Evolutionary conservation across 331 rosid genomes (phyloP).

Genomic region (Telfairia occidentalis): DNA sequence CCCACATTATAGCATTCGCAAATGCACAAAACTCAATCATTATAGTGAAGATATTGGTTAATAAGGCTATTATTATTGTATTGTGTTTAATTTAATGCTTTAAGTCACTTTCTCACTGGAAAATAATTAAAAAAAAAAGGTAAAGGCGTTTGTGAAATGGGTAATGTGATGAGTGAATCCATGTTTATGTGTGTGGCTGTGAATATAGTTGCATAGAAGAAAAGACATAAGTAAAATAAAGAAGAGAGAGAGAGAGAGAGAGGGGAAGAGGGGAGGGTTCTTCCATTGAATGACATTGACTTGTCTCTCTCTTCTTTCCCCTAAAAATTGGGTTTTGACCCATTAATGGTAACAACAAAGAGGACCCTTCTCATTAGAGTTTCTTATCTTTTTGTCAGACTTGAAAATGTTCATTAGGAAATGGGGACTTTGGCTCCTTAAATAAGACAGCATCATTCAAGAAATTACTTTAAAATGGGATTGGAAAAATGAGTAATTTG

Average conservation of each 20-base stretch:
- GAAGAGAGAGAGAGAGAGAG: not conserved
- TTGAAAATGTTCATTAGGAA: not conserved
- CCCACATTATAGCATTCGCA: not conserved
- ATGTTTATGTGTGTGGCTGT: not conserved
- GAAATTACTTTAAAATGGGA: not conserved
- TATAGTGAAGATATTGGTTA: slow-evolving; percentile 5
- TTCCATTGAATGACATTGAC: not conserved
- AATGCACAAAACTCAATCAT: slow-evolving; percentile 2
- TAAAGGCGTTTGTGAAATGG: not conserved
- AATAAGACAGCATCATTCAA: not conserved
- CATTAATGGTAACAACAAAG: slow-evolving; percentile 9
- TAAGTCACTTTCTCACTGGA: not conserved
- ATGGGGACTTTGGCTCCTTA: not conserved
- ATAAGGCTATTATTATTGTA: not conserved
- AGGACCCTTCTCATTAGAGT: slow-evolving; percentile 9
- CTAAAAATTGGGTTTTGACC: slow-evolving; percentile 22
- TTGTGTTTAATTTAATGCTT: not conserved
- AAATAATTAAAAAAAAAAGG: not conserved
- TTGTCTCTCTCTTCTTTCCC: slow-evolving; percentile 13
- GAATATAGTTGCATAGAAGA: not conserved
- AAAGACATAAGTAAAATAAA: not conserved
- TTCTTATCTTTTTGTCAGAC: slow-evolving; percentile 2
- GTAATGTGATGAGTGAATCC: not conserved
- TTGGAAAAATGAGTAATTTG: slow-evolving; percentile 36
- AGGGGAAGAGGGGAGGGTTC: not conserved